phyloP scores from a whole-genome alignment of 345 rosid species.

The Corchorus capsularis region DNA sequence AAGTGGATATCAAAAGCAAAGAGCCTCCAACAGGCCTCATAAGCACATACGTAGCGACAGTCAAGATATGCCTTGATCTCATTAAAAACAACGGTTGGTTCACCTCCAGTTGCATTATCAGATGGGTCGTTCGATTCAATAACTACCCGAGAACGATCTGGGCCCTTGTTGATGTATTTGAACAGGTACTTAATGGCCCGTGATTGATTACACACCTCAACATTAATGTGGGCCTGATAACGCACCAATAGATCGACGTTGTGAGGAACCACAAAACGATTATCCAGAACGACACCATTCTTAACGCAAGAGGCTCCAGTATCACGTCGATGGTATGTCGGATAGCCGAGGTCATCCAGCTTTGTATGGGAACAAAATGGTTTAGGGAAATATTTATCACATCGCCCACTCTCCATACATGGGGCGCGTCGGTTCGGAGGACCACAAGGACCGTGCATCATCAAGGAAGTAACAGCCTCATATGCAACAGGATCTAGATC shows the following conservation, averaged over 20 bases:
- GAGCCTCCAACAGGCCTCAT: not conserved
- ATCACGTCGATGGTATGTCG: not conserved
- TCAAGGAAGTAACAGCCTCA: not conserved
- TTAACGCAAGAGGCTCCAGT: not conserved
- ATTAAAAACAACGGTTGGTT: not conserved
- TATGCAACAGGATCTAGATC: not conserved
- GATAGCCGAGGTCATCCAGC: not conserved
- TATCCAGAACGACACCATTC: not conserved
- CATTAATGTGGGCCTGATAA: no score
- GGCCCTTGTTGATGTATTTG: no score
- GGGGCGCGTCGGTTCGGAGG: not conserved
- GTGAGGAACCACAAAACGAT: not conserved
- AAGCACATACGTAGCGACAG: not conserved
- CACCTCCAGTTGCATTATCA: not conserved
- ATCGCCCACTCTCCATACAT: not conserved
- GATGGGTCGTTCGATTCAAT: not conserved
- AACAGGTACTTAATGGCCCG: no score
- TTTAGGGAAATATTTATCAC: not conserved
- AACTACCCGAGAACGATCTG: no score
- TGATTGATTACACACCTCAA: no score
- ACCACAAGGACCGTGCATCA: not conserved
- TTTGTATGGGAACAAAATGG: not conserved
- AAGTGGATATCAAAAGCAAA: not conserved
- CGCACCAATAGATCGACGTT: not conserved
- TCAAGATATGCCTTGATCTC: not conserved